phyloP scores from a whole-genome alignment of 805 yeast genomes.

The Candida montana region DNA sequence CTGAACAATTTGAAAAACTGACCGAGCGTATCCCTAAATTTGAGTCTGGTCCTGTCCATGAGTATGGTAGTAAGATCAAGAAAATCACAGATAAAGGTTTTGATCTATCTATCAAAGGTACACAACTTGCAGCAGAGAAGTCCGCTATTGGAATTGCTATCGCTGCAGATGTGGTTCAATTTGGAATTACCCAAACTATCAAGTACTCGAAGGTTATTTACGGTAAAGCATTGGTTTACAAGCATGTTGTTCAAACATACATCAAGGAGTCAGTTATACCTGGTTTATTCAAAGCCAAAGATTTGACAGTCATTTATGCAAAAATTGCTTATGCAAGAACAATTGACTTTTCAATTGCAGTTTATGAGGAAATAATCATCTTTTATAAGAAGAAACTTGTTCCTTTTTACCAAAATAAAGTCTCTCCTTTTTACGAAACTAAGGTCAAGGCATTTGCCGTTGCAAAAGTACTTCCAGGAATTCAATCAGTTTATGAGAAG shows the following conservation, averaged over 20 bases:
- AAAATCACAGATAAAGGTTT: background rate
- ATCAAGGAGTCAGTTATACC: background rate
- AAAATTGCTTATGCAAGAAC: background rate
- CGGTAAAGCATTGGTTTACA: background rate
- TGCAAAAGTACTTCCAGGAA: constrained; percentile 1
- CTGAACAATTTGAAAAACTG: constrained; percentile 5
- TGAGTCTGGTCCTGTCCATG: constrained; percentile 6
- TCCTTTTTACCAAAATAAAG: background rate
- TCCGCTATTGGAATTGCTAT: background rate
- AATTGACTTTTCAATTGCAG: background rate
- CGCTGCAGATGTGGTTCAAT: background rate
- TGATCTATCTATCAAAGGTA: background rate
- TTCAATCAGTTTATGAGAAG: constrained; percentile 6
- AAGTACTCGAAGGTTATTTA: background rate
- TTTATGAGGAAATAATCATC: background rate
- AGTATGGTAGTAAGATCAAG: background rate
- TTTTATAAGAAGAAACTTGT: background rate
- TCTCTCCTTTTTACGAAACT: background rate
- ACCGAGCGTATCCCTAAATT: background rate
- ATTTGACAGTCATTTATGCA: background rate
- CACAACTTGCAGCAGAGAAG: constrained; percentile 1
- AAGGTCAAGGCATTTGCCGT: constrained; percentile 2
- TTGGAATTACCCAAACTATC: background rate
- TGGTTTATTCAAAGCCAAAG: background rate
- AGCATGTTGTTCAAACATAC: background rate